Base-by-base conservation (phyloP, 257 asterid species). In the Paraleonurus japonicus region DNA sequence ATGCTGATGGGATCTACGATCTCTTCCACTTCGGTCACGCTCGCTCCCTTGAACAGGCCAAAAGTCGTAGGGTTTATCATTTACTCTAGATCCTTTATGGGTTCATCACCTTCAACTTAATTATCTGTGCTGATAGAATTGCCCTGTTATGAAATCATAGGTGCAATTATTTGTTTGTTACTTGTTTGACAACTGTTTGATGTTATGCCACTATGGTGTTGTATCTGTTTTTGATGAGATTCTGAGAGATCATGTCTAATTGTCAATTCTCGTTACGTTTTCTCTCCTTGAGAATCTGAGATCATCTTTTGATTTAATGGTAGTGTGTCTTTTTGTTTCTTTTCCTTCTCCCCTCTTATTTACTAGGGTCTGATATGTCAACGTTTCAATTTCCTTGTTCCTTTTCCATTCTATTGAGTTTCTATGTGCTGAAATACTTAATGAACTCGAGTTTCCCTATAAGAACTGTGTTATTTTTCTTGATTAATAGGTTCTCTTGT, bases 1-100 rank as follows among this genome's bases (percentile, higher is more conserved):
- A 94, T 65, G 96, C 99, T 3, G 99, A 94, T 59, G 99, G 99
- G 71, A 94, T 94, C 78, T 94, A 89, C 88, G 99, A 94, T 88
- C 99, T 94, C 81, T 91, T 94, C 75, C 99, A 94, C 65, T 94
- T 94, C 61, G 99, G 99, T 68, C 99, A 94, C 76, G 99, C 99
- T 75, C 93, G 99, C 4, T 86, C 99, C 64, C 96, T 94, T 20
- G 99, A 94, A 70, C 99, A 94, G 81, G 99, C 99, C 74, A 91
- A 94, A 88, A 83, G 74, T 53, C 78, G 98, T 92, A 82, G 19
- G 48, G 2, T 53, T 54, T 27, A 17, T 65, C 5, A 8, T 32
- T 37, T 35, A 4, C 28, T 26, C 54, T 39, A 33, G 72, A 45
- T 70, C 72, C 5, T 65, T 17, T 19, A 55, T 6, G 62, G 39